Conservation (phyloP, 192 early-diverging fungal genomes). For the Umbelopsis ramanniana region DNA sequence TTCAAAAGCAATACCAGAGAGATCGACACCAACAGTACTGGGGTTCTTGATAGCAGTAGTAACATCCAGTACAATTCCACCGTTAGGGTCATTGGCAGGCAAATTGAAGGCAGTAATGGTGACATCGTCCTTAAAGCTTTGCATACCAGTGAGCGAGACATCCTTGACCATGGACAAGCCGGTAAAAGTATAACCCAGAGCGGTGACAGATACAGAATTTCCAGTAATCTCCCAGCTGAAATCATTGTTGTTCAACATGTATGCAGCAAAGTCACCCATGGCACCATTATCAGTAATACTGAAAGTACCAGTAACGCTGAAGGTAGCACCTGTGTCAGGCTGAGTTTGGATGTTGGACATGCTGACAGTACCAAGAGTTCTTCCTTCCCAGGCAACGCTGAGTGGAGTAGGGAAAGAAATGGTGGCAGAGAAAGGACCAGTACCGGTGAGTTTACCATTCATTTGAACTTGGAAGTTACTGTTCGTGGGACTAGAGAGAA, state of each 20-base stretch:
- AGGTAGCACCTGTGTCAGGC: conserved; percentile 51
- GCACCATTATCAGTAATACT: conserved; percentile 46
- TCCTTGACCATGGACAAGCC: conserved; percentile 54
- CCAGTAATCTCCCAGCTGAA: conserved; percentile 56
- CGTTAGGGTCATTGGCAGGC: conserved; percentile 58
- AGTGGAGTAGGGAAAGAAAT: conserved; percentile 51
- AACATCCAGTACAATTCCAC: conserved; percentile 67
- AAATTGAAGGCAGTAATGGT: conserved; percentile 52
- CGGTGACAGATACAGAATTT: conserved; percentile 49
- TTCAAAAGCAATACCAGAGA: conserved; percentile 51
- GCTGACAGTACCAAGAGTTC: conserved; percentile 47
- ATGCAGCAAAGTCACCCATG: conserved; percentile 51
- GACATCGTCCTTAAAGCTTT: conserved; percentile 49
- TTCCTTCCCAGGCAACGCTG: conserved; percentile 43
- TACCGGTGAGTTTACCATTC: conserved; percentile 48
- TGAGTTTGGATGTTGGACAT: conserved; percentile 47
- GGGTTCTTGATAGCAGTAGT: conserved; percentile 67
- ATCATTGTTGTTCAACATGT: conserved; percentile 53
- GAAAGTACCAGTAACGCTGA: conserved; percentile 48
- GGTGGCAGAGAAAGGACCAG: conserved; percentile 53
- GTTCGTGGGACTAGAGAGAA: conserved; percentile 44
- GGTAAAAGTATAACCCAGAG: conserved; percentile 57
- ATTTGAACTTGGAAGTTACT: conserved; percentile 48
- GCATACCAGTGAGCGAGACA: conserved; percentile 51
- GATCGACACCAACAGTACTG: conserved; percentile 52